Percentiles rank a stretch among this genome's conserved stretches.
Conservation (phyloP, 345 rosid species). For the Linum lewisii region DNA sequence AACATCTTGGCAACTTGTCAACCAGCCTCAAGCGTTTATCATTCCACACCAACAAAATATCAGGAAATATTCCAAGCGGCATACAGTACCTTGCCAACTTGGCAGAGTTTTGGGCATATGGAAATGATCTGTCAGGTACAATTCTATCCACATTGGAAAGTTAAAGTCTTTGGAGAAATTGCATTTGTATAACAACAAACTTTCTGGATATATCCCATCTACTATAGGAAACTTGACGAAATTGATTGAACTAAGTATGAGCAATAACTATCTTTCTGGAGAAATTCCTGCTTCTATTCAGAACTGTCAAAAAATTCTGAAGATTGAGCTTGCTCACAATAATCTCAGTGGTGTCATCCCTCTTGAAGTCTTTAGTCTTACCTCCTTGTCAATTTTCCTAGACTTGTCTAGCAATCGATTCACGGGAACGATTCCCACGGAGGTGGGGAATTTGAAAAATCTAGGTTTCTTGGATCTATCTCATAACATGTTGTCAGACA, state of each 20-base stretch:
- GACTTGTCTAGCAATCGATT: slow-evolving; percentile 7
- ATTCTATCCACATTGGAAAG: slow-evolving; percentile 10
- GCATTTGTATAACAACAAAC: neutral
- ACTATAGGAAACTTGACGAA: slow-evolving; percentile 9
- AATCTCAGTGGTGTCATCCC: slow-evolving; percentile 13
- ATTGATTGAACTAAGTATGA: neutral
- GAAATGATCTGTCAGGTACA: slow-evolving; percentile 14
- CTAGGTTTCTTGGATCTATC: slow-evolving; percentile 8
- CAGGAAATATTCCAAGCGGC: slow-evolving; percentile 16
- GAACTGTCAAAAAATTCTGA: slow-evolving; percentile 6
- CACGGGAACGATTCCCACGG: neutral
- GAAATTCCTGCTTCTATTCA: slow-evolving; percentile 14
- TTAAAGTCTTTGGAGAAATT: slow-evolving; percentile 3
- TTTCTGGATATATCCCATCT: slow-evolving; percentile 10
- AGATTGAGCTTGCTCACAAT: neutral
- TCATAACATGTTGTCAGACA: slow-evolving; percentile 10
- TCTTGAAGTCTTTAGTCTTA: slow-evolving; percentile 1
- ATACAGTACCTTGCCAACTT: slow-evolving; percentile 12
- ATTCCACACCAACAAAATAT: neutral
- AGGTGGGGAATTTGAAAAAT: slow-evolving; percentile 8
- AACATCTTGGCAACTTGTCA: slow-evolving; percentile 15
- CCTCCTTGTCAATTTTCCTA: neutral
- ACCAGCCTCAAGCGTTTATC: neutral
- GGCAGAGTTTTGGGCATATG: neutral
- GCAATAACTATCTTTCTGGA: slow-evolving; percentile 15